These are phyloP conservation scores for Aspergillus fructus DNA, from an alignment of 2,329 filamentous ascomycete genomes.

Conservation along the genomic window DNA sequence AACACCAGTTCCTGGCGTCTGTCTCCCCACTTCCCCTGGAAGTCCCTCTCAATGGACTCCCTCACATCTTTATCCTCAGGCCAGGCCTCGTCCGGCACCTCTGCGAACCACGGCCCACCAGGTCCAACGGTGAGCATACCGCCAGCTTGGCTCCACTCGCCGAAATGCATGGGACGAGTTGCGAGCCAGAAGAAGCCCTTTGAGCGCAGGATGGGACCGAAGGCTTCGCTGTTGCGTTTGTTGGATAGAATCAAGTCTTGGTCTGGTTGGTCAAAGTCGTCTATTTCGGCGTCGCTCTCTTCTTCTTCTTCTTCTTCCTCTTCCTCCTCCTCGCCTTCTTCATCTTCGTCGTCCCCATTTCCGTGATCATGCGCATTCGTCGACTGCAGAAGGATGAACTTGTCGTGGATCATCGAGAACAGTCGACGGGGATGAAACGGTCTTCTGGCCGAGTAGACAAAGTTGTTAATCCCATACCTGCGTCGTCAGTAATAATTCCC, in stretches of 20 bases:
- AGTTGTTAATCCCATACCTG: constrained; percentile 67
- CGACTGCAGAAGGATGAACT: constrained; percentile 45
- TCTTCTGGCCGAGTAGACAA: constrained; percentile 63
- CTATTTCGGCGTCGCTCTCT: constrained; percentile 23
- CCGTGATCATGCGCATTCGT: constrained; percentile 19
- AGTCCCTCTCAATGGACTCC: constrained; percentile 51
- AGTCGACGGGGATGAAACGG: constrained; percentile 48
- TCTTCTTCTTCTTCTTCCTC: constrained; percentile 27
- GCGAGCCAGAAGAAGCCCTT: constrained; percentile 49
- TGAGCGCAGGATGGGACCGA: constrained; percentile 41
- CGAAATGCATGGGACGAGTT: constrained; percentile 42
- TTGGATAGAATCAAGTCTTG: constrained; percentile 37
- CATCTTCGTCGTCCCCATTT: constrained; percentile 24
- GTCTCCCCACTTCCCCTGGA: constrained; percentile 62
- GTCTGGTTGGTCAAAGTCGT: constrained; percentile 34
- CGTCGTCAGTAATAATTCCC: no score
- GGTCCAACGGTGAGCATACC: constrained; percentile 45
- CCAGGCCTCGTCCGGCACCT: constrained; percentile 54
- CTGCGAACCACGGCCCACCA: constrained; percentile 57
- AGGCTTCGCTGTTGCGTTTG: constrained; percentile 38
- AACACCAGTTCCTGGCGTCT: constrained; percentile 71
- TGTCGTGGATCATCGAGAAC: constrained; percentile 44
- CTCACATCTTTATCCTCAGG: constrained; percentile 50
- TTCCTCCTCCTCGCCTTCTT: constrained; percentile 23
- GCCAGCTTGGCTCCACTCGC: constrained; percentile 48